Base-by-base conservation (phyloP, 2,329 filamentous ascomycete genomes). In the Diaporthe vexans region DNA sequence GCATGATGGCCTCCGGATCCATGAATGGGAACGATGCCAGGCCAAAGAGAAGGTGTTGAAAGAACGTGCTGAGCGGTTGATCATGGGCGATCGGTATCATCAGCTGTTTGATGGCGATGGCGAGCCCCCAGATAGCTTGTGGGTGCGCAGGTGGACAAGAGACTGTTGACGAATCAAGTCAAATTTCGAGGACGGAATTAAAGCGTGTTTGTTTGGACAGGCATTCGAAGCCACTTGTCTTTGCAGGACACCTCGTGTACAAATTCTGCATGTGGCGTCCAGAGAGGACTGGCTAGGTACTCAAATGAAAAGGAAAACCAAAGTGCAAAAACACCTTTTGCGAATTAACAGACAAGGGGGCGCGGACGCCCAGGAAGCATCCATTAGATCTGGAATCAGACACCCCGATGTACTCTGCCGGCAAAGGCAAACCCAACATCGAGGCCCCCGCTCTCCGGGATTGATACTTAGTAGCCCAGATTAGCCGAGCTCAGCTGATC, bases 401-500 rank as follows among this genome's bases (percentile, higher is more conserved):
- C 21, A n/a, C 21, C 0, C 21, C 46, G 46, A 48, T 15, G 11
- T 48, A 19, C 21, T 48, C 21, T 21, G 21, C 6, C 21, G 19
- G 46, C 19, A 21, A 8, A 37, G 35, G 35, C 35, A 19, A 9
- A n/a, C 19, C 46, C 9, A 51, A 10, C 13, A 24, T 11, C 21
- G 46, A 21, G 7, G 8, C 46, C 46, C 21, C 46, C 9, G 46
- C 21, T 21, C 1, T 6, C 40, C 43, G 19, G 21, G 46, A 24
- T n/a, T 71, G n/a, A 7, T 52, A 61, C 40, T 63, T 15, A 13
- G 3, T 40, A 6, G 35, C n/a, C 26, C 35, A 19, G 46, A n/a
- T 17, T 11, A 63, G 35, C 21, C 17, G 59, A 40, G 48, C 69
- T 72, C 57, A 72, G 70, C 70, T 72, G 70, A 72, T 29, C 70